Evolutionary conservation across 192 early-diverging fungal species (phyloP), one percentile per base, ranked within the genome.

Genomic region (Allomyces macrogynus): DNA sequence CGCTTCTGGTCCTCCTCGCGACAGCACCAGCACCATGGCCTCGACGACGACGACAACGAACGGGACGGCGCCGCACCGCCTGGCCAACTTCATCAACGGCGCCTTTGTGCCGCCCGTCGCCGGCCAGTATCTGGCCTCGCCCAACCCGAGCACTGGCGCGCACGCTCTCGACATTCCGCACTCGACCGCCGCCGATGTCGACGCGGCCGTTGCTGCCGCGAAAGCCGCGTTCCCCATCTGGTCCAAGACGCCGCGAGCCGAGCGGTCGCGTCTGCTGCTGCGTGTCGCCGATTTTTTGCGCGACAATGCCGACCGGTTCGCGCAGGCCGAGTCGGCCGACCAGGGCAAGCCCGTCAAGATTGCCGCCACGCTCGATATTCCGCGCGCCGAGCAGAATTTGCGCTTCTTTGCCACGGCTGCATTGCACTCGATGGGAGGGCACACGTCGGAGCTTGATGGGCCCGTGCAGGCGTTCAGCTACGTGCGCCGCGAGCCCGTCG

Each of bases 381-480:
- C 80, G 3, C 71, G 71, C 57, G 74, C 80, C 18, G 72, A 83
- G 20, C 72, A 73, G 22, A 80, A 80, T 64, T 81, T 89, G 72
- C 77, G 88, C 66, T 88, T 89, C 76, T 93, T 82, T 79, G 87
- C 91, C 8, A 77, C 81, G 23, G 79, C 71, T 64, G 74, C 85
- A 27, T 74, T 82, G 32, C 83, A 90, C 76, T 70, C 32, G 32
- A 20, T 57, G 49, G 49, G 49, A 1, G 20, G 16, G 49, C 49
- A n/a, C 16, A 20, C 49, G 49, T 20, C 49, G 9, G 44, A 24
- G 23, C 72, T 69, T 25, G 76, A 75, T 64, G 72, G 74, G 2
- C 77, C 81, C 20, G 70, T 74, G 60, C 73, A 68, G n/a, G 69
- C 72, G 5, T 67, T 78, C 60, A 82, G 75, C 4, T 86, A 78